Conservation (phyloP, 176 grass and related monocot species). For the Microstegium vimineum region DNA sequence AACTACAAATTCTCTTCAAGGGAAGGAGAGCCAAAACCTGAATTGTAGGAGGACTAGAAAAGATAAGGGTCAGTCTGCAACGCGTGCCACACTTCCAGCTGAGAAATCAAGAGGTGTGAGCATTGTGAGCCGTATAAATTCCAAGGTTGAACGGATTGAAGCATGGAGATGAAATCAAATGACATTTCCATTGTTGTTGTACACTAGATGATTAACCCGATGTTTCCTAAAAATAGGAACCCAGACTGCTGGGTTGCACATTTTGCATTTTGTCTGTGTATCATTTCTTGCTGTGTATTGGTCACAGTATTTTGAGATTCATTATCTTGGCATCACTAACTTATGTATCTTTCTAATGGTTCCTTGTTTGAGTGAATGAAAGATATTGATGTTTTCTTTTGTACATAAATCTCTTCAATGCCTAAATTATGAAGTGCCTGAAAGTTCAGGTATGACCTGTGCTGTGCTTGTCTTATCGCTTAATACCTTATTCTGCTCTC, state of each 20-base stretch:
- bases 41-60: slow-evolving; percentile 65
- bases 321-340: background rate
- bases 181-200: background rate
- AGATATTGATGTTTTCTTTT: background rate
- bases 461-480: background rate
- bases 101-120: slow-evolving; percentile 68
- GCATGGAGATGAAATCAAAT: slow-evolving; percentile 80
- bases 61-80: slow-evolving; percentile 45
- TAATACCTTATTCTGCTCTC: background rate
- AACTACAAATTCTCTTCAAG: slow-evolving; percentile 30
- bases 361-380: slow-evolving; percentile 24
- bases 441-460: background rate
- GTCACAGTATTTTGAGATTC: slow-evolving; percentile 14
- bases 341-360: slow-evolving; percentile 27
- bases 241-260: slow-evolving; percentile 15
- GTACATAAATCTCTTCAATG: slow-evolving; percentile 4
- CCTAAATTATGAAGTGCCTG: background rate
- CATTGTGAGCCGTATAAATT: slow-evolving; percentile 80
- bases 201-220: slow-evolving; percentile 44
- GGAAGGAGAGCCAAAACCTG: slow-evolving; percentile 36
- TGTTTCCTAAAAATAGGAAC: slow-evolving; percentile 40
- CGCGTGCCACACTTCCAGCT: slow-evolving; percentile 10
- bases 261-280: slow-evolving; percentile 24
- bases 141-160: slow-evolving; percentile 73
- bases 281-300: slow-evolving; percentile 28